phyloP scores from a whole-genome alignment of 2,329 filamentous ascomycete species.

The Ceratocystis harringtonii region DNA sequence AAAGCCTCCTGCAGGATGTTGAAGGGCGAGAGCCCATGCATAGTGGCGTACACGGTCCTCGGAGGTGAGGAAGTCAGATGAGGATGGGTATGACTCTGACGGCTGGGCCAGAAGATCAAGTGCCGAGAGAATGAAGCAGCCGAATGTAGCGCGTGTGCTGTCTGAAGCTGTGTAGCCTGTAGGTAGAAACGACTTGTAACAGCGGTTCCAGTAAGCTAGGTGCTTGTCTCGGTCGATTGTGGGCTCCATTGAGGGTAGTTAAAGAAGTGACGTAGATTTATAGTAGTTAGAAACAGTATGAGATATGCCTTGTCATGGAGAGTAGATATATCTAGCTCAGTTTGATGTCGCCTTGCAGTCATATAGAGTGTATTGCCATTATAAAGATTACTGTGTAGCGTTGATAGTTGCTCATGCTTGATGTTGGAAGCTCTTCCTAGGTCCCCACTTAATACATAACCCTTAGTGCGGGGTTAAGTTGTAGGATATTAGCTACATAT shows the following conservation, averaged over 20 bases:
- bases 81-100: constrained; percentile 26
- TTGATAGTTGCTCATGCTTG: background rate
- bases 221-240: constrained; percentile 49
- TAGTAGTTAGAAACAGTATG: background rate
- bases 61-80: constrained; percentile 33
- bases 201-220: constrained; percentile 84
- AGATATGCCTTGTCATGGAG: background rate
- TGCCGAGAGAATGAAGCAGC: constrained; percentile 75
- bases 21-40: constrained; percentile 75
- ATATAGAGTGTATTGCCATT: background rate
- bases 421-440: background rate
- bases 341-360: background rate
- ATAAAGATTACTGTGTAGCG: background rate
- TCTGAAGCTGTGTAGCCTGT: constrained; percentile 75
- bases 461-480: background rate
- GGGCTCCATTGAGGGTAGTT: constrained; percentile 10
- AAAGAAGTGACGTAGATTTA: background rate
- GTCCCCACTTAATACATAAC: background rate
- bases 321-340: background rate
- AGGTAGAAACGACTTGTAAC: constrained; percentile 67
- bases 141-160: constrained; percentile 77
- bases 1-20: constrained; percentile 78
- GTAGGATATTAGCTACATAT: background rate
- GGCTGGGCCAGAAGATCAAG: constrained; percentile 63
- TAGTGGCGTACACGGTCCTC: constrained; percentile 33